Evolutionary conservation across 441 rosid genomes (phyloP).

Genomic region (Adansonia grandidieri): DNA sequence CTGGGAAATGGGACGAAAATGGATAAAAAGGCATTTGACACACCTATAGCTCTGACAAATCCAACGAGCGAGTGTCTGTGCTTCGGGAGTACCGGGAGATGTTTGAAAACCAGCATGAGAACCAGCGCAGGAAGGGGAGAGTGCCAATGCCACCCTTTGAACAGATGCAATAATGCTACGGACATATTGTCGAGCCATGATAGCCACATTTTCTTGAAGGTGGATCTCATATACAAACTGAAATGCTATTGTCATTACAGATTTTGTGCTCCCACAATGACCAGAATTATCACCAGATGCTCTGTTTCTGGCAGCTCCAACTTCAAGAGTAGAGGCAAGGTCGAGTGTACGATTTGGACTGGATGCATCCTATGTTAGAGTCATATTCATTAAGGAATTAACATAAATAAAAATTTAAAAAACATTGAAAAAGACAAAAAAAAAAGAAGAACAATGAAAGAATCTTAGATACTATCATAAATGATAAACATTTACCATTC

Average conservation of each 20-base stretch:
- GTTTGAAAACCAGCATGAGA: constrained; percentile 46
- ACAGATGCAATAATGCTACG: constrained; percentile 66
- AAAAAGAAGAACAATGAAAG: not conserved
- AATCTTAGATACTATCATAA: no score
- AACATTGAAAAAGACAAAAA: not conserved
- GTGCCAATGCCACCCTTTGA: constrained; percentile 73
- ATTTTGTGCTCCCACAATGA: constrained; percentile 51
- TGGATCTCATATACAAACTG: constrained; percentile 69
- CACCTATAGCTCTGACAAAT: constrained; percentile 59
- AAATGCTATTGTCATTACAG: constrained; percentile 76
- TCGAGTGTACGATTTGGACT: constrained; percentile 74
- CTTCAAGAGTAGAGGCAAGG: constrained; percentile 70
- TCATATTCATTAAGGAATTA: not conserved
- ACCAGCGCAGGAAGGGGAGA: constrained; percentile 61
- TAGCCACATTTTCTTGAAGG: constrained; percentile 61
- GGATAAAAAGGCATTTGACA: not conserved
- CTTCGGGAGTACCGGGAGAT: constrained; percentile 62
- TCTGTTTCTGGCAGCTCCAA: constrained; percentile 50
- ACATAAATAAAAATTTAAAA: not conserved
- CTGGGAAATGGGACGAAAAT: not conserved
- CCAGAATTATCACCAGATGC: constrained; percentile 50
- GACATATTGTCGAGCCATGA: constrained; percentile 72
- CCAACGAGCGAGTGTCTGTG: constrained; percentile 68
- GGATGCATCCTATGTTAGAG: constrained; percentile 47
- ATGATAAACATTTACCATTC: constrained; percentile 38